Conservation (phyloP, 306 rosid genomes). For the Hylodesmum podocarpum region DNA sequence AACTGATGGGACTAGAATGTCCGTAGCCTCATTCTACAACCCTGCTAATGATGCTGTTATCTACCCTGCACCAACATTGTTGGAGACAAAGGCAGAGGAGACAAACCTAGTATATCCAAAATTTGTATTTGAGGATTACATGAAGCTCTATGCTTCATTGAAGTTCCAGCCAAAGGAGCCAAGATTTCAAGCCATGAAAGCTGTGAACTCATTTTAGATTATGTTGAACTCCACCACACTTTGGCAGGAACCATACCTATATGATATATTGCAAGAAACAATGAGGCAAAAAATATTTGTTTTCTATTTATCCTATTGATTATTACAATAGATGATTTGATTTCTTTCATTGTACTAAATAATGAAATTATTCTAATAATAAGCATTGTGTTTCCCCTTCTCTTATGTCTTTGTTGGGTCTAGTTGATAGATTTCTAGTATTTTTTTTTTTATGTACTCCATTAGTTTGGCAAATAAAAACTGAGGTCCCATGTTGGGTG, state of each 20-base stretch:
- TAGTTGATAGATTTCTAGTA: neutral
- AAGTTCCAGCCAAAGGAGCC: constrained; percentile 79
- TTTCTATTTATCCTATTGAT: neutral
- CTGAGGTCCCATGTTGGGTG: neutral
- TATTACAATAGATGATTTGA: neutral
- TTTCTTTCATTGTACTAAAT: neutral
- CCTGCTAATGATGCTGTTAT: constrained; percentile 72
- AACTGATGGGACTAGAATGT: constrained; percentile 58
- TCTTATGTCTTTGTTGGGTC: neutral
- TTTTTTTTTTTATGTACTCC: neutral
- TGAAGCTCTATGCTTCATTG: constrained; percentile 56
- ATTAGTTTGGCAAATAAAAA: neutral
- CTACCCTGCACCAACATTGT: constrained; percentile 56
- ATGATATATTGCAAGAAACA: neutral
- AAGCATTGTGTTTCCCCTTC: neutral
- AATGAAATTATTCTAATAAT: neutral
- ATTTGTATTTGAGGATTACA: constrained; percentile 74
- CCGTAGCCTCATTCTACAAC: constrained; percentile 76
- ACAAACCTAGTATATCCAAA: constrained; percentile 54
- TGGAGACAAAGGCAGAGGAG: constrained; percentile 50
- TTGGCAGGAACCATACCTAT: neutral
- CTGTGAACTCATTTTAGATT: constrained; percentile 31
- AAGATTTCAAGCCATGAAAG: constrained; percentile 69
- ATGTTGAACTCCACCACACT: constrained; percentile 43
- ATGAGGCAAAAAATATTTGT: neutral